phyloP scores from a whole-genome alignment of 805 yeast genomes.

The Saturnispora dispora region DNA sequence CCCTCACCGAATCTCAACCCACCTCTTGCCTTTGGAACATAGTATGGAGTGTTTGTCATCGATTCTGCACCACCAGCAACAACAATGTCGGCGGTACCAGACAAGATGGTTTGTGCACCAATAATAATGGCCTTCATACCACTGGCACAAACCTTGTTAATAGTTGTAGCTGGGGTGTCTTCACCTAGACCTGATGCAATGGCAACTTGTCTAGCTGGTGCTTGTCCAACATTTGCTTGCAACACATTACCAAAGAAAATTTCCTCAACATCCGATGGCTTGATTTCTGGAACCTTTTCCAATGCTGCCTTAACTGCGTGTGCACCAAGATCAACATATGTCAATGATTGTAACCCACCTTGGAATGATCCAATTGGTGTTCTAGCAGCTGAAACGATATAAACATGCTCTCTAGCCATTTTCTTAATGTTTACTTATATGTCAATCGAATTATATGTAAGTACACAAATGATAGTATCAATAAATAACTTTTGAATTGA shows the following conservation, averaged over 20 bases:
- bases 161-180: conserved; percentile 75
- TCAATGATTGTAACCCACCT: conserved; percentile 67
- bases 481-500: neutral
- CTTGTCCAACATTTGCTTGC: conserved; percentile 92
- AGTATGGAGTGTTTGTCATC: conserved; percentile 94
- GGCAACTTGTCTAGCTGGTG: conserved; percentile 98
- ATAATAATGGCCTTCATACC: conserved; percentile 87
- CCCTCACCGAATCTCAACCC: conserved; percentile 90
- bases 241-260: conserved; percentile 87
- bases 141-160: conserved; percentile 96
- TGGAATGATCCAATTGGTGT: conserved; percentile 96
- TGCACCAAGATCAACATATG: conserved; percentile 81
- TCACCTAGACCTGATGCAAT: conserved; percentile 79
- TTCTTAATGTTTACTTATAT: neutral
- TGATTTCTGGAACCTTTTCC: conserved; percentile 71
- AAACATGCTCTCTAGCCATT: conserved; percentile 42
- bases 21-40: conserved; percentile 71
- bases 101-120: conserved; percentile 82
- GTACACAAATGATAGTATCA: neutral
- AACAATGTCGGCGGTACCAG: conserved; percentile 87
- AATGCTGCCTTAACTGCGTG: conserved; percentile 87
- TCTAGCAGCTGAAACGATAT: conserved; percentile 85
- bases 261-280: conserved; percentile 76
- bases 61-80: conserved; percentile 98
- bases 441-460: neutral